Evolutionary conservation across 2,329 filamentous ascomycete genomes (phyloP), one percentile per base, ranked within the genome.

Genomic region (Didymella sp.): DNA sequence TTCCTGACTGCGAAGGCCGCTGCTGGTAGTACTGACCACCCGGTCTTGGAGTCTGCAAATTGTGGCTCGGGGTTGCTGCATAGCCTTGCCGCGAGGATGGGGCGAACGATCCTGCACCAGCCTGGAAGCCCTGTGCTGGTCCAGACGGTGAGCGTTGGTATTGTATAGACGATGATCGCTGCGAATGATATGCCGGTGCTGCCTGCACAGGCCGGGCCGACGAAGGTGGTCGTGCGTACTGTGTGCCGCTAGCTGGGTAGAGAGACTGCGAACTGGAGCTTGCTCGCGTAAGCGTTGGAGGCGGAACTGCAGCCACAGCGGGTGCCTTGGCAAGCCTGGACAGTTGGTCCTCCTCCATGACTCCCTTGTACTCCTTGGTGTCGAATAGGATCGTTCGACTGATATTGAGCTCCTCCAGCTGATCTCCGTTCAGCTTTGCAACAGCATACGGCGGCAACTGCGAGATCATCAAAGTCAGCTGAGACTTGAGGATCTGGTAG

Each of bases 361-460:
- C 86, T 4, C 92, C 92, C 61, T 84, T 85, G 73, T 90, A 90
- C 68, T 92, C 87, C 48, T 89, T 87, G 6, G 84, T 87, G 58
- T 90, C 86, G 43, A 96, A 81, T 57, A 91, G 79, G 19, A 96
- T 84, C 71, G 87, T 91, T 42, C 87, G 91, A 77, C 89, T 94
- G 71, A 96, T 89, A 60, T 91, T 88, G 44, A 96, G 80, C 56
- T 92, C 90, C 27, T 88, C 89, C n/a, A 96, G 78, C 73, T 92
- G 90, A 71, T 96, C 89, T 9, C 92, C 92, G 67, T 96, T 89
- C 59, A 96, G 80, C 69, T 95, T 94, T 6, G 92, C 88, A 22
- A 96, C 89, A 1, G 90, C 90, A 71, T 92, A 95, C 1, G 92
- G 92, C 1, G 92, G 92, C 11, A 96, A 78, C 35, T 84, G 86